Conservation (phyloP, 2,329 filamentous ascomycete genomes). For the Talaromyces marneffei region DNA sequence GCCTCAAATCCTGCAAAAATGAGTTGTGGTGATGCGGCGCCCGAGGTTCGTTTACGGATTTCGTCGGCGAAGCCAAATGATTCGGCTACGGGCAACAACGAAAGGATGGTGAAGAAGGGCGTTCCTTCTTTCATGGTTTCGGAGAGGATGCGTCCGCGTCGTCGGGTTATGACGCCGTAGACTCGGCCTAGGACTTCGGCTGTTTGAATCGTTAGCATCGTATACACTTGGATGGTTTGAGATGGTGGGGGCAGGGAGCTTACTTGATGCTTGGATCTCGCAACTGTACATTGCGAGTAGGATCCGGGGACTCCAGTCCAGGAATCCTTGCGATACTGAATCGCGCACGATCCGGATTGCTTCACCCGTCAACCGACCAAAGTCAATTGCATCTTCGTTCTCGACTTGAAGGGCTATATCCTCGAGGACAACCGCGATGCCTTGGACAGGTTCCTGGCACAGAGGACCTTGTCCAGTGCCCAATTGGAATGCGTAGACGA, state of each 20-base stretch:
- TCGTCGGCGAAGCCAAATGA: slow-evolving; percentile 95
- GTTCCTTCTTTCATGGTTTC: slow-evolving; percentile 93
- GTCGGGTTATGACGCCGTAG: slow-evolving; percentile 94
- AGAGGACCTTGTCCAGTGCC: slow-evolving; percentile 82
- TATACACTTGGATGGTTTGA: too few relatives aligned
- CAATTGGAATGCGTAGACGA: slow-evolving; percentile 89
- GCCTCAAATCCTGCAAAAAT: slow-evolving; percentile 91
- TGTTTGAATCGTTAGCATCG: slow-evolving; percentile 25
- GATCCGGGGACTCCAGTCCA: slow-evolving; percentile 94
- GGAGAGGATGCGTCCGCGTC: slow-evolving; percentile 79
- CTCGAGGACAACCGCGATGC: slow-evolving; percentile 85
- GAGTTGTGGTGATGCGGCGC: slow-evolving; percentile 84
- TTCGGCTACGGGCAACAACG: slow-evolving; percentile 83
- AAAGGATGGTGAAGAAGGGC: slow-evolving; percentile 90
- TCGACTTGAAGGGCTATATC: slow-evolving; percentile 54
- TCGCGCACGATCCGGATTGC: slow-evolving; percentile 84
- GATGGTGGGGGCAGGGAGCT: slow-evolving; percentile 24
- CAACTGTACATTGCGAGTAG: slow-evolving; percentile 97
- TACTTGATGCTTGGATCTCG: slow-evolving; percentile 91
- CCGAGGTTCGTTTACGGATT: slow-evolving; percentile 88
- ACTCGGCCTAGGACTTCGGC: slow-evolving; percentile 91
- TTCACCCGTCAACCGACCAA: slow-evolving; percentile 83
- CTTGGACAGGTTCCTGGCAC: slow-evolving; percentile 88
- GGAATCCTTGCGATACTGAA: slow-evolving; percentile 75
- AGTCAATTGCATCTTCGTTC: slow-evolving; percentile 46